These are phyloP conservation scores for Xylaria polymorpha DNA, from an alignment of 2,329 filamentous ascomycete species.

Conservation along the genomic window DNA sequence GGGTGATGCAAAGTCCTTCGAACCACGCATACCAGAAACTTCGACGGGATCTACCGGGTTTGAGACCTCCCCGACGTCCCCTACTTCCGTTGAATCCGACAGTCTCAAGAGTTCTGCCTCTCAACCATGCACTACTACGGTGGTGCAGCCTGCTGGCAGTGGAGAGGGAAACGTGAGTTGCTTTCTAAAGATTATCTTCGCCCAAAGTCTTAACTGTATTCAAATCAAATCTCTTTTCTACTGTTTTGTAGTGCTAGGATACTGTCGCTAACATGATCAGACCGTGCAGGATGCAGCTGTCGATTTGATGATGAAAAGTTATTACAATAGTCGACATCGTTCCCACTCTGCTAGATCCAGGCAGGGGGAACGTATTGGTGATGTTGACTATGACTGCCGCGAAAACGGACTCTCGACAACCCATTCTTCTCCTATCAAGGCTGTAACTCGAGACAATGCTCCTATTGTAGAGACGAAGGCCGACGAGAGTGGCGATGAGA, in stretches of 20 bases:
- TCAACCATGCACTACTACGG: not conserved
- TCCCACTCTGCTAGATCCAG: conserved; percentile 6
- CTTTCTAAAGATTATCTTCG: not conserved
- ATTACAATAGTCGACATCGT: not conserved
- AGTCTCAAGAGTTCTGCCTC: conserved; percentile 1
- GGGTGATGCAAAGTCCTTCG: conserved; percentile 4
- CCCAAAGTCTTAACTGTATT: not conserved
- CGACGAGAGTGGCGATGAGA: not conserved
- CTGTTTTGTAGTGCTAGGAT: not conserved
- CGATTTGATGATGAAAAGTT: not conserved
- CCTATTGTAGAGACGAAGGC: not conserved
- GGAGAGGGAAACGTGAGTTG: not conserved
- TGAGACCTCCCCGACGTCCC: not conserved
- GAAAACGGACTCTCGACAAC: conserved; percentile 6
- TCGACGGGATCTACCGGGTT: not conserved
- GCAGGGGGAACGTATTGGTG: not conserved
- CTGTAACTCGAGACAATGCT: not conserved
- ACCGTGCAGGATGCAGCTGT: not conserved
- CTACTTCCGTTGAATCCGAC: not conserved
- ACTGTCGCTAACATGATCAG: not conserved
- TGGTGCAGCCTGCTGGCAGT: not conserved
- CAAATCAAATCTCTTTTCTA: not conserved
- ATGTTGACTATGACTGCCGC: not conserved
- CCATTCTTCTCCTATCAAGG: conserved; percentile 12
- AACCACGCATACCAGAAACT: not conserved